A percentile compares a stretch with the other conserved stretches of the same genome.
Conservation (phyloP, 1,284 basidiomycete genomes). For the Caloboletus firmus region DNA sequence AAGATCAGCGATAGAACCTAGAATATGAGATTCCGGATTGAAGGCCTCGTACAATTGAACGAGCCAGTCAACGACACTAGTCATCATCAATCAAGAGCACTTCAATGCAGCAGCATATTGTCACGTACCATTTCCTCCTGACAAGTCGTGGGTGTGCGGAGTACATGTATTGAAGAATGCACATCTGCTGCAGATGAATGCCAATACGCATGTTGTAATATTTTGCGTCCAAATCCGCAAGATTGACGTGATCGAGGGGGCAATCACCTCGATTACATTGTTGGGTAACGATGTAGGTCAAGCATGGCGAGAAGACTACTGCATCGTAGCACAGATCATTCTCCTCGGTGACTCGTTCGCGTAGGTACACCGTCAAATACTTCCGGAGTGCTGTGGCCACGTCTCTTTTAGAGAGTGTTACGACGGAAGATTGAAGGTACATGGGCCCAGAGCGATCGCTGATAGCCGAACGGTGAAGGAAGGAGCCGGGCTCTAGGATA, state of each 20-base stretch:
- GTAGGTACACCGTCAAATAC: conserved; percentile 32
- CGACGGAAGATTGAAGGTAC: background rate
- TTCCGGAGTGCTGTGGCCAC: conserved; percentile 16
- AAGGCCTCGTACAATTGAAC: conserved; percentile 41
- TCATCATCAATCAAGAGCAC: background rate
- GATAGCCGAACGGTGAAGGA: conserved; percentile 21
- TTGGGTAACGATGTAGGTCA: conserved; percentile 33
- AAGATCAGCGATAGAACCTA: conserved; percentile 40
- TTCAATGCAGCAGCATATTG: too few species aligned
- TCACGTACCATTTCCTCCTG: conserved; percentile 23
- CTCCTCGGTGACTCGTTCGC: conserved; percentile 36
- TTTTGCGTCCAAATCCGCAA: conserved; percentile 25
- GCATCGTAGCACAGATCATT: conserved; percentile 36
- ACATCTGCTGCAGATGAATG: conserved; percentile 49
- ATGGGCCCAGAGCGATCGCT: conserved; percentile 4
- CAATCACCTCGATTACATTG: conserved; percentile 41
- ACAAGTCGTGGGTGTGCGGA: conserved; percentile 13
- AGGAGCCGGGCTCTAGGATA: conserved; percentile 28
- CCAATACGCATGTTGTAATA: conserved; percentile 43
- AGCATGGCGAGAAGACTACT: conserved; percentile 42
- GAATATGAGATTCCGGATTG: conserved; percentile 38
- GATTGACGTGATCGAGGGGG: conserved; percentile 38
- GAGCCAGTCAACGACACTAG: conserved; percentile 34
- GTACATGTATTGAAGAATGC: conserved; percentile 40
- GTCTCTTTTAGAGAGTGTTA: conserved; percentile 9